Base-by-base conservation (phyloP, 441 rosid genomes). In the Pelargonium cotyledonis region DNA sequence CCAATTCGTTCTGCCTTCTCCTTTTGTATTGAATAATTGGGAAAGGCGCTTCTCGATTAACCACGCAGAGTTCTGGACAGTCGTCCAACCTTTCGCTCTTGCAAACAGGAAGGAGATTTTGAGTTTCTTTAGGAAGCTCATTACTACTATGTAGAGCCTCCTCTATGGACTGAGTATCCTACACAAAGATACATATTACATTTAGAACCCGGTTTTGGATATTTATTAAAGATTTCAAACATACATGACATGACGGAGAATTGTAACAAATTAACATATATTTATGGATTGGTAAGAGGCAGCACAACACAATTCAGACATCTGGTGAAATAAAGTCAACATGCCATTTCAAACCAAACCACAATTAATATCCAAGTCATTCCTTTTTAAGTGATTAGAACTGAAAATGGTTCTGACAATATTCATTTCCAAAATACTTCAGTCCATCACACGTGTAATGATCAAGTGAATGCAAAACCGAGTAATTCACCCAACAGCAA, bases 1-100 rank as follows among this genome's bases (percentile, higher is more conserved):
- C 76, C 7, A 78, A 66, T 38, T 94, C 95, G n/a, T 80, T 74
- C 12, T 77, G 85, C 80, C 86, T 82, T 67, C 95, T 83, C 73
- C 96, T 80, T 80, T 87, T 93, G 73, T 89, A 90, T 41, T 84
- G 90, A 65, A 85, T 85, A 21, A 91, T 72, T 10, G 91, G 90
- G 29, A 83, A 83, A 14, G 92, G 72, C 41, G 84, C 90, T 75
- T 89, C 91, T 49, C 78, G 83, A 72, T 86, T 82, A 35, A 87
- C 84, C 72, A 85, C 73, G 14, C 88, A 84, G 16, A 79, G 12
- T 2, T 84, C 73, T 74, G 85, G 79, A 72, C 76, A 72, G 62
- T 78, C 88, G 15, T 84, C 86, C 72, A 65, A 29, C 68, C 80
- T 84, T 79, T 79, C 89, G 35, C 78, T 82, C 79, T 85, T 87